These are phyloP conservation scores for Pyrus pyrifolia DNA, from an alignment of 306 rosid species.

Conservation along the genomic window DNA sequence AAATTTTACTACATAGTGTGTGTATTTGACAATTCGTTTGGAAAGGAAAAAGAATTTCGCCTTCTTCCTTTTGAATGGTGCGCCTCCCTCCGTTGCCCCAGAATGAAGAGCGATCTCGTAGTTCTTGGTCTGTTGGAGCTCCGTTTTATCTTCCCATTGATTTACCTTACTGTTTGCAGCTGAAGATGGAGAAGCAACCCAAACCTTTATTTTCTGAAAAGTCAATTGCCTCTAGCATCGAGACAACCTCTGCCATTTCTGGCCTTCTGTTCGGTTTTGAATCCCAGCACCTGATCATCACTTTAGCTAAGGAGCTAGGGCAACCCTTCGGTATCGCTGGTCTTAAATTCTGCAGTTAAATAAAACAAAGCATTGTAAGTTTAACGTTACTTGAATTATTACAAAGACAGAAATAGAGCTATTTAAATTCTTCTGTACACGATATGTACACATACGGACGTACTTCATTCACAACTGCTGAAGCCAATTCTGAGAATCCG, in stretches of 20 bases:
- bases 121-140: not conserved
- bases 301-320: constrained; percentile 5
- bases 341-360: constrained; percentile 1
- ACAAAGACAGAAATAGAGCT: not conserved
- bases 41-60: too few species aligned
- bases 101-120: not conserved
- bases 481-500: not conserved
- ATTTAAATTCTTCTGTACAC: not conserved
- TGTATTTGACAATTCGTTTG: too few species aligned
- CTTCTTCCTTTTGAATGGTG: not conserved
- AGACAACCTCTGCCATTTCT: constrained; percentile 9
- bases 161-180: not conserved
- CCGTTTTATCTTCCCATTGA: not conserved
- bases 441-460: not conserved
- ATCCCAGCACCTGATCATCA: constrained; percentile 16
- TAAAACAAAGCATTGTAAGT: not conserved
- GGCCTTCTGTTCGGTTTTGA: constrained; percentile 13
- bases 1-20: too few species aligned
- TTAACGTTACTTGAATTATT: not conserved
- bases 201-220: not conserved
- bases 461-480: not conserved
- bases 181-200: constrained; percentile 1
- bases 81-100: not conserved
- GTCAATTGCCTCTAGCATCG: constrained; percentile 1
- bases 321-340: constrained; percentile 10